Conservation (phyloP, 1,284 basidiomycete species). For the Omphalotus olearius region DNA sequence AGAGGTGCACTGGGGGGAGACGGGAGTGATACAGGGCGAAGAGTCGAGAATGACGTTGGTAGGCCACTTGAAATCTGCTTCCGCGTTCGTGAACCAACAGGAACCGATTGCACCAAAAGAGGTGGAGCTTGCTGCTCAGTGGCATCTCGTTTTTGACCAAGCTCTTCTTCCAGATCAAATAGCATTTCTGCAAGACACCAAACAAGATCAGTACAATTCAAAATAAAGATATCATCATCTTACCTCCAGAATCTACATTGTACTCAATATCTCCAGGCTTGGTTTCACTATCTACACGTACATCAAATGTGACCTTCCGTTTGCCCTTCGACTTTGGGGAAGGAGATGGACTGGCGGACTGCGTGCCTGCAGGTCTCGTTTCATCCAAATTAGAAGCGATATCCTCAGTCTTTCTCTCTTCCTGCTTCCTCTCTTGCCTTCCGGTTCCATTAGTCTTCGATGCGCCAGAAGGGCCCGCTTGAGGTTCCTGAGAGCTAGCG, state of each 20-base stretch:
- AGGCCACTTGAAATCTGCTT: conserved; percentile 35
- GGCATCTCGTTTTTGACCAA: conserved; percentile 27
- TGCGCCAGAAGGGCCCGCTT: conserved; percentile 1
- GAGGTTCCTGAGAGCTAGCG: conserved; percentile 18
- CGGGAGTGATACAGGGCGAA: conserved; percentile 66
- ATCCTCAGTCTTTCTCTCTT: conserved; percentile 17
- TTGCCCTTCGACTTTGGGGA: conserved; percentile 43
- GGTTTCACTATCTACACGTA: conserved; percentile 41
- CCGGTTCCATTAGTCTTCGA: background rate
- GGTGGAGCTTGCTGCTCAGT: conserved; percentile 24
- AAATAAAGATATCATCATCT: conserved; percentile 9
- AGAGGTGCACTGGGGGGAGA: conserved; percentile 39
- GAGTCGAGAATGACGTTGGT: conserved; percentile 51
- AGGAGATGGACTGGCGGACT: conserved; percentile 19
- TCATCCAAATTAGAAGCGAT: conserved; percentile 7
- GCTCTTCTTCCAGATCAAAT: conserved; percentile 59
- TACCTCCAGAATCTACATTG: conserved; percentile 33
- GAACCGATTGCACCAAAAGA: conserved; percentile 38
- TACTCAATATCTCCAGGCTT: conserved; percentile 17
- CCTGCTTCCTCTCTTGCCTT: conserved; percentile 6
- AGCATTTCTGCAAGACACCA: conserved; percentile 48
- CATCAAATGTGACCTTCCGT: conserved; percentile 71
- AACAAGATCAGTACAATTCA: conserved; percentile 6
- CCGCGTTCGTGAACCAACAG: conserved; percentile 27
- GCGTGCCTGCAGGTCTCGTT: conserved; percentile 10